A percentile compares a stretch with the other conserved stretches of the same genome.
phyloP scores from a whole-genome alignment of 1,284 basidiomycete species.

The Pseudozyma thailandica region DNA sequence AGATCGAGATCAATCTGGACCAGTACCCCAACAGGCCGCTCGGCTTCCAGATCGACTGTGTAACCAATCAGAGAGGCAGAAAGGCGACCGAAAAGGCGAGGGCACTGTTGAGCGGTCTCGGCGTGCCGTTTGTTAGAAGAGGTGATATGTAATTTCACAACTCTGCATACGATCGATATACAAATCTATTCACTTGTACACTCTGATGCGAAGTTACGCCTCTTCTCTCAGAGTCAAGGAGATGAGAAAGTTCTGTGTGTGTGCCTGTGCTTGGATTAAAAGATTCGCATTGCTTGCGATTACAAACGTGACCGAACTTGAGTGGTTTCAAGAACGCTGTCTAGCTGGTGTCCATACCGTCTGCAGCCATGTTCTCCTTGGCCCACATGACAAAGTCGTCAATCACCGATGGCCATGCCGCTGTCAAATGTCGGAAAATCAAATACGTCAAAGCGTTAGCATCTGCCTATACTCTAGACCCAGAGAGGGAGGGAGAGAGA shows the following conservation, averaged over 20 bases:
- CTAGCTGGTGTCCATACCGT: conserved; percentile 55
- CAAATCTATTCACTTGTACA: too few species aligned
- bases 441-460: neutral
- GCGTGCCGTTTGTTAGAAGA: conserved; percentile 64
- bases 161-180: too few species aligned
- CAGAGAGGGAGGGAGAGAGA: too few species aligned
- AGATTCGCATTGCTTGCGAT: too few species aligned
- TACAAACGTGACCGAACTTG: too few species aligned
- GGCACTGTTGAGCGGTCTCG: conserved; percentile 60
- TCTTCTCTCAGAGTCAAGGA: too few species aligned
- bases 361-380: conserved; percentile 33
- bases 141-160: conserved; percentile 43
- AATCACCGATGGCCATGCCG: conserved; percentile 87
- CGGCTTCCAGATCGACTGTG: conserved; percentile 67
- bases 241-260: too few species aligned
- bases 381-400: conserved; percentile 79
- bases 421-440: conserved; percentile 69
- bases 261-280: too few species aligned
- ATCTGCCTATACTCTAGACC: neutral
- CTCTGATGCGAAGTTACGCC: too few species aligned
- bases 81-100: conserved; percentile 64
- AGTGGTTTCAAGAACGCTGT: neutral
- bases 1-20: conserved; percentile 67
- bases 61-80: conserved; percentile 65
- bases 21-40: conserved; percentile 62